These are phyloP conservation scores for Globisporangium sylvaticum DNA, from an alignment of 352 stramenopile species.

Conservation along the genomic window DNA sequence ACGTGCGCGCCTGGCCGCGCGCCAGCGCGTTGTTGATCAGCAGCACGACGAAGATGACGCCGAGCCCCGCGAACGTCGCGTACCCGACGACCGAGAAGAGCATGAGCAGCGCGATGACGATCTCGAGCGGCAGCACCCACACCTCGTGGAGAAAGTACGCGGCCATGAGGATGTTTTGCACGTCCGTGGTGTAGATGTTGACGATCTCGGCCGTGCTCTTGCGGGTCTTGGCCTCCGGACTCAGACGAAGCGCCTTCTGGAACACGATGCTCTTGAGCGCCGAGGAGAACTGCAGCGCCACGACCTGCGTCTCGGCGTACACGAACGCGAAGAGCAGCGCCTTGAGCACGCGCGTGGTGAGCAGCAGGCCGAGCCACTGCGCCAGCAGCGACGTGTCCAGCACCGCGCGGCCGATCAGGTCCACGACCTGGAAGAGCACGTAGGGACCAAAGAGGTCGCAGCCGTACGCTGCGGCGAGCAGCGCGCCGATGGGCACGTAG, in stretches of 20 bases:
- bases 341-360: conserved; percentile 61
- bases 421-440: conserved; percentile 58
- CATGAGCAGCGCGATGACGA: conserved; percentile 44
- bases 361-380: conserved; percentile 58
- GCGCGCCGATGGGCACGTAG: conserved; percentile 37
- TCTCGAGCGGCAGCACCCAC: conserved; percentile 53
- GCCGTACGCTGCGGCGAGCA: conserved; percentile 38
- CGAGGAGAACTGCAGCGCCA: conserved; percentile 55
- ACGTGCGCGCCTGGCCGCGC: conserved; percentile 25
- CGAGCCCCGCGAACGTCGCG: conserved; percentile 37
- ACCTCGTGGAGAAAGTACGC: conserved; percentile 70
- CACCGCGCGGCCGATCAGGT: conserved; percentile 35
- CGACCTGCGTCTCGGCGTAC: conserved; percentile 55
- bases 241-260: conserved; percentile 62
- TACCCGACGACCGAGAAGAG: conserved; percentile 51
- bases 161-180: conserved; percentile 54
- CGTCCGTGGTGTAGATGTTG: conserved; percentile 59
- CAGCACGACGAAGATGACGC: conserved; percentile 35
- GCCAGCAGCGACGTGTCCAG: conserved; percentile 27
- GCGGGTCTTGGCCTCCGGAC: conserved; percentile 21
- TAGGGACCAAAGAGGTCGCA: conserved; percentile 60
- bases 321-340: conserved; percentile 62
- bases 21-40: conserved; percentile 42
- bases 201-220: conserved; percentile 45
- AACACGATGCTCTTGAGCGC: conserved; percentile 73